phyloP scores from a whole-genome alignment of 2,329 filamentous ascomycete genomes.

The Monosporascus sp. region DNA sequence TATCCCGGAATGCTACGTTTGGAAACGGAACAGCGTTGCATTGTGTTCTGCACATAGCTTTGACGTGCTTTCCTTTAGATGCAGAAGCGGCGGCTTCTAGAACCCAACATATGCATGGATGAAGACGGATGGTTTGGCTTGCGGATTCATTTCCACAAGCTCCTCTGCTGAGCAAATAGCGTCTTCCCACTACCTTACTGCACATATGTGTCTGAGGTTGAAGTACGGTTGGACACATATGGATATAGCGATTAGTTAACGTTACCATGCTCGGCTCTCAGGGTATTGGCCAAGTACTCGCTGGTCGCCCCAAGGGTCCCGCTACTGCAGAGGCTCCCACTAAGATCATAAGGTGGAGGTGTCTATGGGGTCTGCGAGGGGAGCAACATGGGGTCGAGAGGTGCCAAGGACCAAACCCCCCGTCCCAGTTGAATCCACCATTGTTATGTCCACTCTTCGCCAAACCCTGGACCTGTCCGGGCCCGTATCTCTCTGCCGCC shows the following conservation, averaged over 20 bases:
- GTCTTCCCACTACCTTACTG: too few relatives aligned
- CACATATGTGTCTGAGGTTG: neutral
- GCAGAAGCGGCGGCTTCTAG: neutral
- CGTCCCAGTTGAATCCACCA: conserved; percentile 19
- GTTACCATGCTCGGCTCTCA: neutral
- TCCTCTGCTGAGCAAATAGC: too few relatives aligned
- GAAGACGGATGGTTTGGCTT: too few relatives aligned
- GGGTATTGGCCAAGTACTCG: conserved; percentile 20
- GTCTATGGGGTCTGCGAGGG: conserved; percentile 18
- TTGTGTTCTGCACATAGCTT: neutral
- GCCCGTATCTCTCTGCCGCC: conserved; percentile 2
- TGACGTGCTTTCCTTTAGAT: neutral
- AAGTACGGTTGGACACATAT: neutral
- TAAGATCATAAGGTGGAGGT: conserved; percentile 19
- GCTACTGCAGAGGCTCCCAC: conserved; percentile 17
- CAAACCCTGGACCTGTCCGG: neutral
- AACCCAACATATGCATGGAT: neutral
- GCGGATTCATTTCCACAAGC: too few relatives aligned
- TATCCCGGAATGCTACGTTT: neutral
- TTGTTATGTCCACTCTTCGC: conserved; percentile 8
- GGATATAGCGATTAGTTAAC: neutral
- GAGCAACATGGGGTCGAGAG: conserved; percentile 20
- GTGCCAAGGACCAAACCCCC: conserved; percentile 23
- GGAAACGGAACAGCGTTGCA: neutral
- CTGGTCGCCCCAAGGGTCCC: conserved; percentile 15